Evolutionary conservation across 257 asterid genomes (phyloP), one percentile per base, ranked within the genome.

Genomic region (Solanum medicagineum): DNA sequence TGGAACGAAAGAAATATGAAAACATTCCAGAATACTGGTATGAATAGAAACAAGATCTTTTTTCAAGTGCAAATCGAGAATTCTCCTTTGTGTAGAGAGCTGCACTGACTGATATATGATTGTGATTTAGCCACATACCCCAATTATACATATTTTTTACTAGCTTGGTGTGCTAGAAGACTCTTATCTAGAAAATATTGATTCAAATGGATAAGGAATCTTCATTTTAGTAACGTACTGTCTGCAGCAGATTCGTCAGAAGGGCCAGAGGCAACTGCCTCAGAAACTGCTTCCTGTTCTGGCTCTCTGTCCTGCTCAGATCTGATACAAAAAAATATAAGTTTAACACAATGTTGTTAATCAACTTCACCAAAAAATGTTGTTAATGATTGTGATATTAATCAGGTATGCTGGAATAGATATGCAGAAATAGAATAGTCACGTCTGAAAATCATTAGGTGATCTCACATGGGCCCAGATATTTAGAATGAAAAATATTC

Each of bases 261-360:
- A 81, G 98, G 92, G 47, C 94, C 95, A 86, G 98, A 87, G 86
- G 88, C 91, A 86, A 83, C 93, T 29, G 83, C 89, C 90, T 90
- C 94, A 44, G 97, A 80, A 81, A 89, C 92, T 86, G 91, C 92
- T 89, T 92, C 99, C 65, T 89, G 94, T 87, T 95, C 99, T 4
- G 94, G 99, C 89, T 95, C 99, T 87, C 94, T 97, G 95, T 97
- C 99, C 90, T 97, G 99, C 93, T 97, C 99, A 83, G 99, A 94
- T 91, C 99, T 97, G 87, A 86, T 45, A 83, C 74, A n/a, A 53
- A 84, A 84, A 84, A 32, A 32, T 2, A 3, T 47, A 79, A 80
- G 73, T 63, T 59, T 8, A 81, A 84, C 20, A 20, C 24, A 19
- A 45, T 45, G 7, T 22, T 20, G 71, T 75, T 60, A 57, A 4